Evolutionary conservation across 2,329 filamentous ascomycete genomes (phyloP), one percentile per base, ranked within the genome.

Genomic region (Alternaria arbusti): DNA sequence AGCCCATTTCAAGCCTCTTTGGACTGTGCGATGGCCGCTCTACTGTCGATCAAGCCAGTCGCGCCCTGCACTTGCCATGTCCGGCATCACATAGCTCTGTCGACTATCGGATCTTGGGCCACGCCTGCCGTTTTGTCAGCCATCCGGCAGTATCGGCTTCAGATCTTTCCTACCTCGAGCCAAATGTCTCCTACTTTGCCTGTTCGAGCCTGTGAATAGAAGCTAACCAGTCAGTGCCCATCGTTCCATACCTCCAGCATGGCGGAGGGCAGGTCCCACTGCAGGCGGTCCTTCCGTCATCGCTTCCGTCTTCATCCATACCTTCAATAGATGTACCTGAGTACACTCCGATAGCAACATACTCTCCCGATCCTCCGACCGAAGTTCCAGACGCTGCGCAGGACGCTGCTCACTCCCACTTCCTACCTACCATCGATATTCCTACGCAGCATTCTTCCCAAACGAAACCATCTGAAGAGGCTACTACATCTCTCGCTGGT

Each of bases 191-290:
- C 49, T 40, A 13, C 40, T 44, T 60, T 66, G 49, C 64, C 55
- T 54, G 46, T 60, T 66, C 36, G 50, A 67, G 57, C 23, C 13
- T 62, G 55, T 66, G 64, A 59, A 46, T 63, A 55, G 22, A 67
- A 63, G 71, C 75, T 78, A 71, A 76, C 64, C 62, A 61, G 47
- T 61, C 68, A 80, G 78, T 80, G 78, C 74, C 76, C 59, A 70
- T 79, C 67, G 71, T 74, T 28, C 75, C 77, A 62, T 78, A 74
- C 71, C 57, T 72, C 57, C 77, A 77, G 54, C 59, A 78, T 75
- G 76, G 72, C 65, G 75, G 72, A 63, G 75, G 64, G 67, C 78
- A 80, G 72, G 71, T 72, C 67, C 78, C 77, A 63, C 74, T 79
- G 66, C 71, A 65, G 32, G 67, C 56, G 54, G 61, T 63, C 62